Evolutionary conservation across 2,329 filamentous ascomycete species (phyloP).

Genomic region (Dissoconium aciculare): DNA sequence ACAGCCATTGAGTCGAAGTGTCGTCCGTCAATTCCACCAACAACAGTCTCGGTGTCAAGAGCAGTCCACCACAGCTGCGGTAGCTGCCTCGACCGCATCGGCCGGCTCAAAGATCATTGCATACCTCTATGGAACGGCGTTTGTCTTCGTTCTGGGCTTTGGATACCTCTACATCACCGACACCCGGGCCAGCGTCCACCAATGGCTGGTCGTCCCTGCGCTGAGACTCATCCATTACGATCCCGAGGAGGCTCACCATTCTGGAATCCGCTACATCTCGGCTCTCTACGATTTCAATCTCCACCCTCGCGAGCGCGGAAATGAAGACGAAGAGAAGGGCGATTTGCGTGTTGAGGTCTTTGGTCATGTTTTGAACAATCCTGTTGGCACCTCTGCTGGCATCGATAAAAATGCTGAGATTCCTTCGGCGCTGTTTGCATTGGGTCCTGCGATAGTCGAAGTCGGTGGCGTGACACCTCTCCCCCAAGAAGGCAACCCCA

Average conservation of each 20-base stretch:
- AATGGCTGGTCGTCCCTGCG: conserved; percentile 42
- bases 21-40: too few relatives aligned
- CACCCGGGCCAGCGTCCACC: conserved; percentile 38
- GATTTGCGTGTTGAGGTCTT: conserved; percentile 54
- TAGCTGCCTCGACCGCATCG: conserved; percentile 22
- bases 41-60: too few relatives aligned
- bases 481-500: conserved; percentile 78
- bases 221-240: conserved; percentile 55
- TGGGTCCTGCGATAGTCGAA: conserved; percentile 79
- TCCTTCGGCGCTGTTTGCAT: conserved; percentile 65
- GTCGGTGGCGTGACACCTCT: conserved; percentile 78
- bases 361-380: conserved; percentile 62
- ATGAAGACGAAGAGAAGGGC: conserved; percentile 35
- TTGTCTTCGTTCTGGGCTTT: conserved; percentile 33
- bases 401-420: conserved; percentile 91
- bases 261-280: conserved; percentile 56
- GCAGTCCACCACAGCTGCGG: conserved; percentile 17
- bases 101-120: conserved; percentile 34
- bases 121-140: conserved; percentile 38
- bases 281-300: conserved; percentile 58
- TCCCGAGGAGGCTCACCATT: conserved; percentile 83
- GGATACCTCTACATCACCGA: conserved; percentile 40
- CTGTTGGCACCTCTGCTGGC: conserved; percentile 86
- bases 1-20: too few relatives aligned
- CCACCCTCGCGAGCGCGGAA: conserved; percentile 68